Conservation (phyloP, 768 basidiomycete genomes). For the Trametes cinnabarina region DNA sequence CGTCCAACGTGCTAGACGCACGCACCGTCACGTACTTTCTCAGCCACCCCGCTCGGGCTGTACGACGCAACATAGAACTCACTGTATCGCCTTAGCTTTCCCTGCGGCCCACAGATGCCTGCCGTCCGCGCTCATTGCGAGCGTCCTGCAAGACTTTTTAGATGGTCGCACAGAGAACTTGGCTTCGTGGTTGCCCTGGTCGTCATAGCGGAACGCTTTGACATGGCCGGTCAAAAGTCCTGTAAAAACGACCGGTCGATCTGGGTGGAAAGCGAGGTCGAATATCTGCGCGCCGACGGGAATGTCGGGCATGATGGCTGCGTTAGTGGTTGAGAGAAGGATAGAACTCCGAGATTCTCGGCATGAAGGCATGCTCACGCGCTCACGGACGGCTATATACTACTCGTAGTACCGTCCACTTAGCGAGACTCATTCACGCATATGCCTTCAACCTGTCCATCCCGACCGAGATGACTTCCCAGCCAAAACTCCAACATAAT, state of each 20-base stretch:
- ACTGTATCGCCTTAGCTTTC: constrained; percentile 80
- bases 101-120: constrained; percentile 71
- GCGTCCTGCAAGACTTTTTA: constrained; percentile 78
- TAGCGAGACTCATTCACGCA: too few relatives aligned
- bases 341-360: too few relatives aligned
- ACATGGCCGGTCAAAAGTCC: constrained; percentile 81
- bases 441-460: too few relatives aligned
- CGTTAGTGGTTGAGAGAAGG: too few relatives aligned
- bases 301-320: constrained; percentile 59
- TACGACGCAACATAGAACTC: constrained; percentile 27
- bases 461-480: too few relatives aligned
- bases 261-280: constrained; percentile 87
- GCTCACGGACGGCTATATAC: too few relatives aligned
- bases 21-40: constrained; percentile 26
- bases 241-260: constrained; percentile 63
- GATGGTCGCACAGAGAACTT: constrained; percentile 69
- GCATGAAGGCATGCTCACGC: too few relatives aligned
- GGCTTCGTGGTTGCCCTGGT: constrained; percentile 55
- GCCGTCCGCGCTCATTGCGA: constrained; percentile 69
- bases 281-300: constrained; percentile 77
- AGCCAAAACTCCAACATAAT: too few relatives aligned
- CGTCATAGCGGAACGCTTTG: constrained; percentile 78
- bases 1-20: constrained; percentile 27
- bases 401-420: too few relatives aligned
- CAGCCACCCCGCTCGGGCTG: constrained; percentile 10